These are phyloP conservation scores for Boletales sp. DNA, from an alignment of 768 basidiomycete species.

Conservation along the genomic window DNA sequence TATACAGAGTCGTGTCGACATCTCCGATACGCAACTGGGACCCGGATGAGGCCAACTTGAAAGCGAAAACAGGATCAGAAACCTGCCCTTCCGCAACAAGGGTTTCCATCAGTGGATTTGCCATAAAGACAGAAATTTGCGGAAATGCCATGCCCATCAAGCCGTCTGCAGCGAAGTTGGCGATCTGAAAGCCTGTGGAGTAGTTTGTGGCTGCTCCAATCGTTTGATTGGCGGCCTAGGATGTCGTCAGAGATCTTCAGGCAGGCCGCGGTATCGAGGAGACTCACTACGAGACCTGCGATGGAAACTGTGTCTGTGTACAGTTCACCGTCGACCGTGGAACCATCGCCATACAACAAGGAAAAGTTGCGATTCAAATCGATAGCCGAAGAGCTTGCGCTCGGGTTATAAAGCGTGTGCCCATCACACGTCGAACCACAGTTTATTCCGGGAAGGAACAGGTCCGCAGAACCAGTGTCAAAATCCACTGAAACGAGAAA, in stretches of 20 bases:
- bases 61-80: constrained; percentile 32
- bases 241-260: constrained; percentile 5
- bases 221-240: constrained; percentile 21
- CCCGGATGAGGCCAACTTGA: constrained; percentile 36
- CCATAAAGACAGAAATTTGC: constrained; percentile 33
- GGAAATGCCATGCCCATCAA: constrained; percentile 43
- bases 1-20: constrained; percentile 35
- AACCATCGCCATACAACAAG: constrained; percentile 43
- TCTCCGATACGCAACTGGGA: constrained; percentile 42
- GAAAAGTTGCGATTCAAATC: constrained; percentile 26
- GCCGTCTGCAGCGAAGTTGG: constrained; percentile 25
- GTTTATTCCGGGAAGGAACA: constrained; percentile 28
- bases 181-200: constrained; percentile 9
- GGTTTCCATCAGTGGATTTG: constrained; percentile 40
- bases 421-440: constrained; percentile 30
- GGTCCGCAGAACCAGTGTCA: constrained; percentile 35
- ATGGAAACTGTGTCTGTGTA: constrained; percentile 40
- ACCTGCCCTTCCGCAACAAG: constrained; percentile 37
- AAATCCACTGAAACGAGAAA: constrained; percentile 22
- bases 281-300: constrained; percentile 26
- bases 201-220: constrained; percentile 22
- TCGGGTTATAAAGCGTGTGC: constrained; percentile 36
- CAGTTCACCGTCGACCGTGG: constrained; percentile 35
- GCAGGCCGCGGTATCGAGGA: not conserved
- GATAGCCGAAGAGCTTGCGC: constrained; percentile 27